Conservation (phyloP, 139 green algal genomes). For the Coccomyxa sp. region DNA sequence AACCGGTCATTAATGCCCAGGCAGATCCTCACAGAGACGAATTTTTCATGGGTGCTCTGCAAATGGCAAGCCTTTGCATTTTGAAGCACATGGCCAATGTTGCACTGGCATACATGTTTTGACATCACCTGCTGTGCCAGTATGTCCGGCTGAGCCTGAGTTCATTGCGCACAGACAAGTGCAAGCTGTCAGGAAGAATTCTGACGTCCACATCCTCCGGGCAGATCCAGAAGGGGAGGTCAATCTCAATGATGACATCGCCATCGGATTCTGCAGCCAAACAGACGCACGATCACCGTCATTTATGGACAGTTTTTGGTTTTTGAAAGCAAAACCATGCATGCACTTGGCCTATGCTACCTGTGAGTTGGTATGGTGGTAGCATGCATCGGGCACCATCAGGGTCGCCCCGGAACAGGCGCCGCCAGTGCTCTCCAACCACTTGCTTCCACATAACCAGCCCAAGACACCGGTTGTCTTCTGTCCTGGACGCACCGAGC, state of each 20-base stretch:
- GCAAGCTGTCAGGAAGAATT: conserved; percentile 22
- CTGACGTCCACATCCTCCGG: conserved; percentile 50
- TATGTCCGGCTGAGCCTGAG: conserved; percentile 43
- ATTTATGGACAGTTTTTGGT: not conserved
- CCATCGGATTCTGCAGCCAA: conserved; percentile 30
- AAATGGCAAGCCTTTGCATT: not conserved
- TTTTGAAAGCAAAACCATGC: not conserved
- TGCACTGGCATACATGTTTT: not conserved
- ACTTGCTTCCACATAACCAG: conserved; percentile 44
- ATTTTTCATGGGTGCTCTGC: not conserved
- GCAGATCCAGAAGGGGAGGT: conserved; percentile 70
- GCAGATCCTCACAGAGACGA: not conserved
- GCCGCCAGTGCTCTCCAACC: conserved; percentile 37
- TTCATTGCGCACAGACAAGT: conserved; percentile 38
- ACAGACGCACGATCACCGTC: not conserved
- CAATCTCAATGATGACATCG: conserved; percentile 59
- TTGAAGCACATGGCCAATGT: not conserved
- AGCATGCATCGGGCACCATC: conserved; percentile 48
- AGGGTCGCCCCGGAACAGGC: conserved; percentile 58
- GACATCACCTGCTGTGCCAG: conserved; percentile 42
- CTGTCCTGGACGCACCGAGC: conserved; percentile 14
- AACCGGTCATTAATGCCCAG: not conserved
- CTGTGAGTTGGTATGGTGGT: conserved; percentile 40
- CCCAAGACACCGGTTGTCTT: conserved; percentile 50
- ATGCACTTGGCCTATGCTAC: not conserved